These are phyloP conservation scores for Alternaria brassicae DNA, from an alignment of 2,329 filamentous ascomycete genomes.

Conservation along the genomic window DNA sequence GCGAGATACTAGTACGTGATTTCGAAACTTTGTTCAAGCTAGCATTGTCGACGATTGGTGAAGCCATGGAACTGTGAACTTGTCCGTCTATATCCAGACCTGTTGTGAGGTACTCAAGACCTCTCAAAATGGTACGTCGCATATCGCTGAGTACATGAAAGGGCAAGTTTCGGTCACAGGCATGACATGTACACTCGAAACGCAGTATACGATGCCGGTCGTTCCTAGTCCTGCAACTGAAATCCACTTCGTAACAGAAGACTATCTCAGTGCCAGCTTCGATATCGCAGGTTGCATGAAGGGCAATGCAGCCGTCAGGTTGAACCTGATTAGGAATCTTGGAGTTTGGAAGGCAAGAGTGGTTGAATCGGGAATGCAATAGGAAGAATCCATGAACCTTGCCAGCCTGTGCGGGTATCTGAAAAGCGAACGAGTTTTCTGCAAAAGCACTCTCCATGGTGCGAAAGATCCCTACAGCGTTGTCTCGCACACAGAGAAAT, in stretches of 20 bases:
- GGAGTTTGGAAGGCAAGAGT: slow-evolving; percentile 15
- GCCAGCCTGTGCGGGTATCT: background rate
- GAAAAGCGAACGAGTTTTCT: background rate
- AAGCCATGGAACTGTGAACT: background rate
- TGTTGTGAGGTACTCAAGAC: background rate
- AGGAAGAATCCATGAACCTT: slow-evolving; percentile 6
- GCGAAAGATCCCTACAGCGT: background rate
- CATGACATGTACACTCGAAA: slow-evolving; percentile 3
- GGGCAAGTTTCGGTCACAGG: background rate
- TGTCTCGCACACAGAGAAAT: background rate
- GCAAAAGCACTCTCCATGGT: background rate
- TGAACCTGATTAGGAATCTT: background rate
- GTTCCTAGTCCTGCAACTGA: slow-evolving; percentile 8
- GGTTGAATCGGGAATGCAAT: slow-evolving; percentile 13
- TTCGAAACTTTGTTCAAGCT: background rate
- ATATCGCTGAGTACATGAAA: slow-evolving; percentile 15
- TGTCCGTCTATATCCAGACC: background rate
- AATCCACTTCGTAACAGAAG: slow-evolving; percentile 11
- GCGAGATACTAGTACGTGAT: background rate
- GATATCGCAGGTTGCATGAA: slow-evolving; percentile 11
- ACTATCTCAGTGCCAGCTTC: slow-evolving; percentile 11
- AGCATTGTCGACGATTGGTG: background rate
- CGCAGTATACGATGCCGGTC: slow-evolving; percentile 6
- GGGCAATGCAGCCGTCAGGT: background rate
- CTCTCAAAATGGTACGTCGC: slow-evolving; percentile 6